Base-by-base conservation (phyloP, 768 basidiomycete genomes). In the Serendipita sp. region DNA sequence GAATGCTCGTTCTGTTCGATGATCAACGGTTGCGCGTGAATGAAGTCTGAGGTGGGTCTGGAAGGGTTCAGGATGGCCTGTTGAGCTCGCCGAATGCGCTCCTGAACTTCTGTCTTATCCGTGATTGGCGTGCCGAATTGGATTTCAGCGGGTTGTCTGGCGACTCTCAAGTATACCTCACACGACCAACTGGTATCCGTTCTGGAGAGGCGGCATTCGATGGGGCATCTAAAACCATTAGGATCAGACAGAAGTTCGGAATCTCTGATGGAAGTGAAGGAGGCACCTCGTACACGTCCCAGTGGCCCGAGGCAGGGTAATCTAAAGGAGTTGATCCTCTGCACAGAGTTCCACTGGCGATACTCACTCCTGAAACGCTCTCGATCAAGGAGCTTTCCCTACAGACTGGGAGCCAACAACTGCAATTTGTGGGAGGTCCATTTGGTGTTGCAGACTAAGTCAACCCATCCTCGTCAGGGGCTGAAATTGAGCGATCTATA, bases 341-440 rank as follows among this genome's bases (percentile, higher is more conserved):
- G 16, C 32, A 11, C 16, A n/a, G 3, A 35, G 5, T 32, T 0
- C 4, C 8, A 24, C 88, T 88, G 0, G 85, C 85, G 47, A 82
- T 84, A 60, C 56, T 30, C 35, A 60, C 56, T 28, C 69, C 64
- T 0, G 86, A 86, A 51, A 89, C 88, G 0, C 85, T 80, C 68
- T 89, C 87, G 8, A 89, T 88, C 3, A 89, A 76, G 0, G 87
- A 89, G 0, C 86, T 69, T 89, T 89, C 0, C 88, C 88, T 0
- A 85, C 85, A 47, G 83, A 86, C 68, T 89, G 88, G 1, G 78
- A 79, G 0, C 88, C 87, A 18, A 88, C 80, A 47, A 88, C 88
- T 0, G 82, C 84, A 38, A 89, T 87, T 67, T 83, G 81, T 0
- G 88, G 88, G 0, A 89, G 74, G 68, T 88, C 85, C 10, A 90